Percentiles rank a stretch among this genome's conserved stretches.
phyloP scores from a whole-genome alignment of 108 stramenopile genomes.

The Asterionellopsis glacialis region DNA sequence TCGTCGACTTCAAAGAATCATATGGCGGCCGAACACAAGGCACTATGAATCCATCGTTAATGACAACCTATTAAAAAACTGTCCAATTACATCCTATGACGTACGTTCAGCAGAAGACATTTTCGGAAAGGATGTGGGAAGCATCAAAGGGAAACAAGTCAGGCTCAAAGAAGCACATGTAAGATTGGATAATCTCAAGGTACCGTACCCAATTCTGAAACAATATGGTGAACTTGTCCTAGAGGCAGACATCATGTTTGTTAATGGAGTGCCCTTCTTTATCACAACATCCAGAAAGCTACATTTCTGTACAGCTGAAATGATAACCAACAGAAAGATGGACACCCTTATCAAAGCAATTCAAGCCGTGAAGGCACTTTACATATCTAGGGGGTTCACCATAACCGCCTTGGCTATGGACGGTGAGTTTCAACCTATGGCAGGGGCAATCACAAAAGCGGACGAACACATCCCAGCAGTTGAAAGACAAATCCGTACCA shows the following conservation, averaged over 20 bases:
- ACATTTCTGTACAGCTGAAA: conserved; percentile 20
- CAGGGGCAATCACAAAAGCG: conserved; percentile 1
- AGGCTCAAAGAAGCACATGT: background rate
- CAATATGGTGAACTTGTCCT: conserved; percentile 21
- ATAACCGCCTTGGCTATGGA: conserved; percentile 15
- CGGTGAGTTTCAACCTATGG: conserved; percentile 26
- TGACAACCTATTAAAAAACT: conserved; percentile 29
- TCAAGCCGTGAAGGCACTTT: conserved; percentile 11
- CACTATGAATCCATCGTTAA: conserved; percentile 12
- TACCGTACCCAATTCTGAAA: conserved; percentile 6
- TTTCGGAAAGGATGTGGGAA: conserved; percentile 22
- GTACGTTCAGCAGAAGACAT: conserved; percentile 19
- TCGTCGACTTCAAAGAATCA: conserved; percentile 4
- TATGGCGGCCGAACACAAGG: conserved; percentile 1
- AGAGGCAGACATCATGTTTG: conserved; percentile 31
- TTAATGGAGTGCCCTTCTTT: conserved; percentile 30
- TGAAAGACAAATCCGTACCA: conserved; percentile 32
- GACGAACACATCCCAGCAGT: conserved; percentile 46
- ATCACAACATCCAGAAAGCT: conserved; percentile 23
- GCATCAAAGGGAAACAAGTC: conserved; percentile 14
- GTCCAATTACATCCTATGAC: conserved; percentile 24
- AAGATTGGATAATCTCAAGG: background rate
- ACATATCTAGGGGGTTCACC: conserved; percentile 24
- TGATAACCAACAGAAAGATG: background rate
- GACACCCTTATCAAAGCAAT: background rate